phyloP scores from a whole-genome alignment of 139 green algal species.

The Edaphochlamys debaryana region DNA sequence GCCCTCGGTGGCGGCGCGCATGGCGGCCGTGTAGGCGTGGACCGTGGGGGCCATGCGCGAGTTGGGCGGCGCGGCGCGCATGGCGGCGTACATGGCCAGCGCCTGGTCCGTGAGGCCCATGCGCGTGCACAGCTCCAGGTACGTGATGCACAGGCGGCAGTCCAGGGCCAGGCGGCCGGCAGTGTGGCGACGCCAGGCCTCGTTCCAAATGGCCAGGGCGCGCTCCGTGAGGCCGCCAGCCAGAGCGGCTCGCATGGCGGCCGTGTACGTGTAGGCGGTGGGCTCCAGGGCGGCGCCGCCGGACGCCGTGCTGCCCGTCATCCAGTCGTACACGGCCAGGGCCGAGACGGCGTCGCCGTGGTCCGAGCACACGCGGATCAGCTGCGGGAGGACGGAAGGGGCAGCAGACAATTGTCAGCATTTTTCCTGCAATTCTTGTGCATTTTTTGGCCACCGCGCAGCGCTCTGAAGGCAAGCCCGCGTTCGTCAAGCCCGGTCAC shows the following conservation, averaged over 20 bases:
- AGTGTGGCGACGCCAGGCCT: conserved; percentile 17
- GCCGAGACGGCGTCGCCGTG: conserved; percentile 78
- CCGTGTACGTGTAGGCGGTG: conserved; percentile 91
- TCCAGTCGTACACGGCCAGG: conserved; percentile 90
- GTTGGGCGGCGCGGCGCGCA: conserved; percentile 60
- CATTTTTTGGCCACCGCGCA: too few species aligned
- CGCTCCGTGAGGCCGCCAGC: conserved; percentile 71
- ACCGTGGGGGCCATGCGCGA: conserved; percentile 76
- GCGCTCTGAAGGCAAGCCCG: too few species aligned
- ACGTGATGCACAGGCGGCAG: conserved; percentile 83
- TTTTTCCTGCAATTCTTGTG: too few species aligned
- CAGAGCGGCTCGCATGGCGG: conserved; percentile 86
- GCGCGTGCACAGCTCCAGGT: conserved; percentile 82
- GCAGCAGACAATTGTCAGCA: too few species aligned
- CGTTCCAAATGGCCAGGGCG: conserved; percentile 52
- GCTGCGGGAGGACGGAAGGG: conserved; percentile 40
- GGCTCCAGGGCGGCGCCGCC: conserved; percentile 76
- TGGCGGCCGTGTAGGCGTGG: conserved; percentile 89
- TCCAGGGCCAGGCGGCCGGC: conserved; percentile 53
- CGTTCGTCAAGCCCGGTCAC: too few species aligned
- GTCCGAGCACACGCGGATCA: conserved; percentile 84
- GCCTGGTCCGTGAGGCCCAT: conserved; percentile 75
- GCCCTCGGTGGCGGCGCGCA: conserved; percentile 85
- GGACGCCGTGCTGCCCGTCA: conserved; percentile 55
- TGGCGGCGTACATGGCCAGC: conserved; percentile 75